Evolutionary conservation across 2,329 filamentous ascomycete genomes (phyloP), one percentile per base, ranked within the genome.

Genomic region (Metarhizium robertsii): DNA sequence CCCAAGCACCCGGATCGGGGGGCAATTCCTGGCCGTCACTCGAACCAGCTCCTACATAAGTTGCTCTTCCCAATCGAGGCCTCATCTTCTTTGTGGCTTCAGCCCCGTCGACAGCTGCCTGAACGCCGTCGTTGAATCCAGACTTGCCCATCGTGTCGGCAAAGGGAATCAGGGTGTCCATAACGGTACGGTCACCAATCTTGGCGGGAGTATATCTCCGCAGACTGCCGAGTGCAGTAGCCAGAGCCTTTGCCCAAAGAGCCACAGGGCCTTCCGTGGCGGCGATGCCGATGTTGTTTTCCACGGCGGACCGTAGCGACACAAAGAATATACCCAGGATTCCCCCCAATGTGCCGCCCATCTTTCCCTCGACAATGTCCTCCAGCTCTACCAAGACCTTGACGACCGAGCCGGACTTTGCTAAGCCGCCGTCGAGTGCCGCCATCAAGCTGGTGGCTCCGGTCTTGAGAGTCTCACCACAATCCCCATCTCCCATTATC

Each of bases 1-100:
- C 86, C 75, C 85, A 84, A 4, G 86, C 86, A 34, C 86, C 85
- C 0, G 86, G 86, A 66, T 89, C 86, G 3, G 86, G 85, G 4
- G 86, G 83, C 54, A 79, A 59, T 48, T 75, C 76, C 53, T 69
- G 69, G 54, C 73, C 75, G 57, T 79, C 75, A 57, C 78, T 79
- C 3, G 73, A 73, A 47, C 77, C 78, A 1, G 75, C 77, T 5
- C 79, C 84, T 3, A 88, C 80, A 62, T 89, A 89, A 0, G 86
- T 86, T 11, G 85, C 85, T 53, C 86, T 73, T 2, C 86, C 86
- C 32, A 89, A 71, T 61, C 75, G 81, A 7, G 86, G 83, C 67
- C 76, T 80, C 77, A 88, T 81, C 30, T 73, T 80, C 68, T 79
- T 85, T 4, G 86, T 89, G 6, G 74, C 75, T 64, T 85, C 79